A percentile compares a stretch with the other conserved stretches of the same genome.
phyloP scores from a whole-genome alignment of 345 rosid species.

The Sonneratia alba region DNA sequence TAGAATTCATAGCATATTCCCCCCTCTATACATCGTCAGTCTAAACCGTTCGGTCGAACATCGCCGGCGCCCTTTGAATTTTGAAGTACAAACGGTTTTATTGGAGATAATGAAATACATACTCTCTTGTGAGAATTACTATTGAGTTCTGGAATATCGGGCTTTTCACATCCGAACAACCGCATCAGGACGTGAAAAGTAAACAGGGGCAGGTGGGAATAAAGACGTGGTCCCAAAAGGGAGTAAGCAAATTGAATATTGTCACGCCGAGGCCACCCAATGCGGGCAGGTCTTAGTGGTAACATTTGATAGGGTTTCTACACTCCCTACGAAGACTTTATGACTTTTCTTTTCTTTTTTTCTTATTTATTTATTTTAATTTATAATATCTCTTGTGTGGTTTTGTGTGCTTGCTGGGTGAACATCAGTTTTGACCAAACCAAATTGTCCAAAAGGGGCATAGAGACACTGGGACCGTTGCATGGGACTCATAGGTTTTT shows the following conservation, averaged over 20 bases:
- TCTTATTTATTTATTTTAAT: neutral
- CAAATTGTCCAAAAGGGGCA: constrained; percentile 14
- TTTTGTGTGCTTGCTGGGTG: constrained; percentile 15
- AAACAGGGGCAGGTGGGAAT: constrained; percentile 2
- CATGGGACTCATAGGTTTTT: constrained; percentile 9
- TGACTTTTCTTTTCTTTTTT: neutral
- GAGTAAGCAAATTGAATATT: constrained; percentile 29
- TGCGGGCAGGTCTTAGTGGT: constrained; percentile 18
- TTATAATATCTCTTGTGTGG: neutral
- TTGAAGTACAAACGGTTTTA: no score
- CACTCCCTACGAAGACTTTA: neutral
- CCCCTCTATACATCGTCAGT: no score
- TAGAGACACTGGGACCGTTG: constrained; percentile 21
- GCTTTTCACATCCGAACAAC: neutral
- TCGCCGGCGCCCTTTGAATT: no score
- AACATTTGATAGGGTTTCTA: neutral
- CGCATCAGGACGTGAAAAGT: constrained; percentile 2
- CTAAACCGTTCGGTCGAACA: no score
- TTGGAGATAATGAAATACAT: no score
- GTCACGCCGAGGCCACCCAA: constrained; percentile 41
- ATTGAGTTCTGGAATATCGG: neutral
- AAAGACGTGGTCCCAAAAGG: constrained; percentile 34
- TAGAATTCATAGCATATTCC: no score
- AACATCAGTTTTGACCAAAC: constrained; percentile 17
- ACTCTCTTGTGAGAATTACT: no score